These are phyloP conservation scores for Casuarina glauca DNA, from an alignment of 306 rosid species.

Conservation along the genomic window DNA sequence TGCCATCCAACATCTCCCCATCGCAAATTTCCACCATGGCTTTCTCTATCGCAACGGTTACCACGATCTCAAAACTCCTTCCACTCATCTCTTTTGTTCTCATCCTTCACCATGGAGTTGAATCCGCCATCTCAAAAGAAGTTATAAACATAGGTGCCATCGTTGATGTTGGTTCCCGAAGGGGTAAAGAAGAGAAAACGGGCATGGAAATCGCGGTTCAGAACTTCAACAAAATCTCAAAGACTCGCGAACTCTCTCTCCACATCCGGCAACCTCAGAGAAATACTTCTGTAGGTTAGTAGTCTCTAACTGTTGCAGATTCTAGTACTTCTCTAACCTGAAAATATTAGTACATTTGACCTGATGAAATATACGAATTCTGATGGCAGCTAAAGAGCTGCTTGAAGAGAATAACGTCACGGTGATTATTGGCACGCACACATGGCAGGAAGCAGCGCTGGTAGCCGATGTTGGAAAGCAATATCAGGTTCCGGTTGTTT, in stretches of 20 bases:
- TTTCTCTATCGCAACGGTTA: not conserved
- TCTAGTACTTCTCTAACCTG: not conserved
- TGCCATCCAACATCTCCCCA: too few relatives aligned
- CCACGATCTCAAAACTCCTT: constrained; percentile 2
- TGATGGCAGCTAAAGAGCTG: constrained; percentile 43
- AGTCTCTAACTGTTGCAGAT: not conserved
- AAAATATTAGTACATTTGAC: not conserved
- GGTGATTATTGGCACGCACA: constrained; percentile 49
- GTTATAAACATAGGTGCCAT: constrained; percentile 34
- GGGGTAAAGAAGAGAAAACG: constrained; percentile 29
- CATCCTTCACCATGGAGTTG: constrained; percentile 4
- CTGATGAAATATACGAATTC: not conserved
- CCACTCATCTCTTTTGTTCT: constrained; percentile 12
- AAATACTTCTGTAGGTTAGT: not conserved
- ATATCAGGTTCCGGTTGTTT: constrained; percentile 46
- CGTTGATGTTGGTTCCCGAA: constrained; percentile 35
- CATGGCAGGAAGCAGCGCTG: constrained; percentile 56
- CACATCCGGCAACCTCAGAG: not conserved
- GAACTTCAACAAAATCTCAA: constrained; percentile 27
- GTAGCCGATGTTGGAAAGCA: constrained; percentile 52
- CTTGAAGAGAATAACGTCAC: constrained; percentile 35
- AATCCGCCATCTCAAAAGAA: constrained; percentile 9
- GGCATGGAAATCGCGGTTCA: constrained; percentile 46
- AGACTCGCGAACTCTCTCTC: not conserved
- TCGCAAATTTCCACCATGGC: too few relatives aligned